phyloP scores from a whole-genome alignment of 2,329 filamentous ascomycete genomes.

The Pseudogymnoascus sp. region DNA sequence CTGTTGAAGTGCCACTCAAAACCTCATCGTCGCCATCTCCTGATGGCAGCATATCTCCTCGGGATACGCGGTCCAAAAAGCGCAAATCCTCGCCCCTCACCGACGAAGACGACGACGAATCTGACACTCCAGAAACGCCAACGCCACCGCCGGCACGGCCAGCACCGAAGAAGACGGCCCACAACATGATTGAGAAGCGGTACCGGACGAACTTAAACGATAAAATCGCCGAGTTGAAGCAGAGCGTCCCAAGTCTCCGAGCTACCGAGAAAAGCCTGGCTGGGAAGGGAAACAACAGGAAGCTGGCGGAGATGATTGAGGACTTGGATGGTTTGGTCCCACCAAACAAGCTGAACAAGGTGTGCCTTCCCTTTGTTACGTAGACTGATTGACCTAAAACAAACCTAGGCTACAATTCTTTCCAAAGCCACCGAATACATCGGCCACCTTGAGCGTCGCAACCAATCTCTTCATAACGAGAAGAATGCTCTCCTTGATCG shows the following conservation, averaged over 20 bases:
- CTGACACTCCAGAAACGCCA: not conserved
- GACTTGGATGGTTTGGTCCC: slow-evolving; percentile 52
- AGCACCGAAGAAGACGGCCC: slow-evolving; percentile 65
- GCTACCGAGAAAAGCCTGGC: slow-evolving; percentile 31
- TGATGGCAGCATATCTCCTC: not conserved
- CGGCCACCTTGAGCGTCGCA: slow-evolving; percentile 14
- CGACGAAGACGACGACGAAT: not conserved
- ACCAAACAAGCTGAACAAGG: slow-evolving; percentile 64
- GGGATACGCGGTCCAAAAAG: not conserved
- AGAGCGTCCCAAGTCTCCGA: slow-evolving; percentile 63
- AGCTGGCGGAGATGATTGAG: slow-evolving; percentile 43
- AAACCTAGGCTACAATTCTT: slow-evolving; percentile 16
- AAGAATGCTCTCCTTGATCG: not conserved
- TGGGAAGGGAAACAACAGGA: slow-evolving; percentile 29
- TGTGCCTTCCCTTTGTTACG: slow-evolving; percentile 9
- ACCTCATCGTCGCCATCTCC: not conserved
- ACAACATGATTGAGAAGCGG: slow-evolving; percentile 80
- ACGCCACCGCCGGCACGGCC: slow-evolving; percentile 26
- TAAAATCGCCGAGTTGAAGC: slow-evolving; percentile 68
- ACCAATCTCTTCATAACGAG: not conserved
- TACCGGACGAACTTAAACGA: slow-evolving; percentile 80
- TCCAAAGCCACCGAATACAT: slow-evolving; percentile 20
- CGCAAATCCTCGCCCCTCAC: not conserved
- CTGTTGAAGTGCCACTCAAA: not conserved
- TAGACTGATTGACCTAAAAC: not conserved